Conservation (phyloP, 1,139 yeast genomes). For the Yamadazyma jaroonii region DNA sequence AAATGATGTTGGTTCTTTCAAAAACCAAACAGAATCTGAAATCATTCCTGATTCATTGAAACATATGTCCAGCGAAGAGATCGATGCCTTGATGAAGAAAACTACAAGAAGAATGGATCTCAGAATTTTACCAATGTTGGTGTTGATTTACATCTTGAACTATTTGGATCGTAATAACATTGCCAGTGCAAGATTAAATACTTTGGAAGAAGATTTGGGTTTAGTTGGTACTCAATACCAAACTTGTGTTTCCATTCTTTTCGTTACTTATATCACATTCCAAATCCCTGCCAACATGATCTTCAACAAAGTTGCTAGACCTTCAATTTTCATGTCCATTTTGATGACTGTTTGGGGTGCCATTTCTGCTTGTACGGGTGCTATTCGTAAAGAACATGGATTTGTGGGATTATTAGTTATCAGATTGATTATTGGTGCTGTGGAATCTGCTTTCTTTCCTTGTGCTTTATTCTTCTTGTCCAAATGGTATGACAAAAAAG, state of each 20-base stretch:
- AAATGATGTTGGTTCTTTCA: background rate
- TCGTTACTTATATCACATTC: constrained; percentile 60
- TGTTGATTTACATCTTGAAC: constrained; percentile 50
- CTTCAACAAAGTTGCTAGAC: constrained; percentile 48
- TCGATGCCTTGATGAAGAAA: constrained; percentile 34
- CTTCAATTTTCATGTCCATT: constrained; percentile 47
- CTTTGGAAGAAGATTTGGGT: constrained; percentile 49
- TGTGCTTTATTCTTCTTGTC: constrained; percentile 49
- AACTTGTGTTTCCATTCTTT: constrained; percentile 54
- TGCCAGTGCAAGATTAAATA: constrained; percentile 61
- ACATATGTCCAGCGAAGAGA: constrained; percentile 33
- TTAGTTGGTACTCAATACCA: constrained; percentile 51
- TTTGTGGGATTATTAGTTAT: constrained; percentile 43
- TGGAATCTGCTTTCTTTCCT: constrained; percentile 60
- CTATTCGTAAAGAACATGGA: constrained; percentile 19
- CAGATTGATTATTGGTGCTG: constrained; percentile 53
- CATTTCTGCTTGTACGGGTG: constrained; percentile 40
- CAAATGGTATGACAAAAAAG: constrained; percentile 48
- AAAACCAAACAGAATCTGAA: background rate
- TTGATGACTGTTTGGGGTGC: constrained; percentile 55
- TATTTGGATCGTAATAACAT: constrained; percentile 60
- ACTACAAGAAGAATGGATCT: constrained; percentile 49
- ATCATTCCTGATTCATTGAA: constrained; percentile 34
- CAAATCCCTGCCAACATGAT: constrained; percentile 56
- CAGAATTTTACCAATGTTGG: constrained; percentile 54